Conservation (phyloP, 2,329 filamentous ascomycete genomes). For the Fusarium bactridioides region DNA sequence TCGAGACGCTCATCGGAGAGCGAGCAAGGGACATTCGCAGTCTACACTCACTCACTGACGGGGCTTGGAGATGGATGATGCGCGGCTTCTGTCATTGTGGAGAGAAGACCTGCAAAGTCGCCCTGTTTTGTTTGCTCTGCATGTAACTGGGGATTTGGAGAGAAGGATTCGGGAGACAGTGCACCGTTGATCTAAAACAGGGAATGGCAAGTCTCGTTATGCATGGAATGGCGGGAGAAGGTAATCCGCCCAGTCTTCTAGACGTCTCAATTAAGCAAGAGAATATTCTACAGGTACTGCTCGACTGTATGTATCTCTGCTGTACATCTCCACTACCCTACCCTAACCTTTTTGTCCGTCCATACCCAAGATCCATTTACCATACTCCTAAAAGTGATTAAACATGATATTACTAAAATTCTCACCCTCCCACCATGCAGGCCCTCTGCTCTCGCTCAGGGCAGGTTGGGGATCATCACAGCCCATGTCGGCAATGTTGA, state of each 20-base stretch:
- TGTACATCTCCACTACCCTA: neutral
- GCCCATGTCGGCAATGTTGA: slow-evolving; percentile 49
- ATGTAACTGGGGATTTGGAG: neutral
- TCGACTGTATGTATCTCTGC: neutral
- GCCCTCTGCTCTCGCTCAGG: slow-evolving; percentile 37
- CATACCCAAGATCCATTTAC: neutral
- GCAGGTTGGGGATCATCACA: slow-evolving; percentile 43
- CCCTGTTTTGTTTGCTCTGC: neutral
- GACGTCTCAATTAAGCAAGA: slow-evolving; percentile 5
- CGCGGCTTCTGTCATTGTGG: slow-evolving; percentile 5
- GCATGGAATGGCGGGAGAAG: slow-evolving; percentile 16
- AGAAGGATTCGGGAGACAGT: neutral
- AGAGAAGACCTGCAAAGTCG: neutral
- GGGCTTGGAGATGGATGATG: slow-evolving; percentile 1
- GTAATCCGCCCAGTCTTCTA: neutral
- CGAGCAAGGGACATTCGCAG: neutral
- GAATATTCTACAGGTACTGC: neutral
- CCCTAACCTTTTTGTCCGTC: neutral
- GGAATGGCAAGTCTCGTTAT: neutral
- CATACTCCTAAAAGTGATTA: slow-evolving; percentile 46
- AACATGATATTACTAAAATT: slow-evolving; percentile 51
- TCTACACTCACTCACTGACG: too few species aligned
- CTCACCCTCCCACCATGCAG: slow-evolving; percentile 53
- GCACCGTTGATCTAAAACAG: neutral
- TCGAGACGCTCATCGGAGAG: slow-evolving; percentile 21